Percentiles rank a stretch among this genome's conserved stretches.
These are phyloP conservation scores for Colletotrichum gloeosporioides DNA, from an alignment of 2,329 filamentous ascomycete species.

Conservation along the genomic window DNA sequence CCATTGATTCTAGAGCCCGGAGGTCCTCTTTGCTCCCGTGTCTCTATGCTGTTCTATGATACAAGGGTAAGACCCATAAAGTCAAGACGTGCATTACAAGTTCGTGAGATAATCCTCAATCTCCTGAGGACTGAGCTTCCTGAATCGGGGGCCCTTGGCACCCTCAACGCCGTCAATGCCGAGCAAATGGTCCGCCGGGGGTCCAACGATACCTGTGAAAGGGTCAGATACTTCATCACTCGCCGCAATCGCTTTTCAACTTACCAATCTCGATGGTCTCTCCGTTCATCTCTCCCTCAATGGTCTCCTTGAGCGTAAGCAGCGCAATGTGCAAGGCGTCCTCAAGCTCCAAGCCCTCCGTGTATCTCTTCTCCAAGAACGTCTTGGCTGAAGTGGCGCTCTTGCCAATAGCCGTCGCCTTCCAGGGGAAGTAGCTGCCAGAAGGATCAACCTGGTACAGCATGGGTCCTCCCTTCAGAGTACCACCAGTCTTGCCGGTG, in stretches of 20 bases:
- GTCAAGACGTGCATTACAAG: conserved; percentile 65
- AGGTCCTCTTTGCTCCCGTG: conserved; percentile 3
- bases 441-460: conserved; percentile 99
- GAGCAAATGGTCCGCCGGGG: conserved; percentile 90
- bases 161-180: conserved; percentile 90
- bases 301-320: conserved; percentile 97
- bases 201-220: conserved; percentile 83
- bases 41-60: conserved; percentile 38
- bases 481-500: conserved; percentile 89
- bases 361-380: conserved; percentile 98
- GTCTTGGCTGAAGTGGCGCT: conserved; percentile 98
- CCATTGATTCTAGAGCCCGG: conserved; percentile 23
- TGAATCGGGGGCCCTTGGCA: conserved; percentile 84
- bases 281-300: conserved; percentile 98
- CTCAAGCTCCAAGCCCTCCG: conserved; percentile 94
- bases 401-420: conserved; percentile 98
- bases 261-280: conserved; percentile 97
- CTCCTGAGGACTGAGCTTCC: conserved; percentile 95
- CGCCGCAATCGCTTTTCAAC: conserved; percentile 31
- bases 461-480: conserved; percentile 94
- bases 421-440: conserved; percentile 99
- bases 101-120: conserved; percentile 99
- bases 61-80: conserved; percentile 34
- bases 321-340: conserved; percentile 98
- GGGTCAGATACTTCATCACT: background rate